A percentile compares a stretch with the other conserved stretches of the same genome.
Conservation (phyloP, 371 early-diverging fungal species). For the Actinomortierella wolfii region DNA sequence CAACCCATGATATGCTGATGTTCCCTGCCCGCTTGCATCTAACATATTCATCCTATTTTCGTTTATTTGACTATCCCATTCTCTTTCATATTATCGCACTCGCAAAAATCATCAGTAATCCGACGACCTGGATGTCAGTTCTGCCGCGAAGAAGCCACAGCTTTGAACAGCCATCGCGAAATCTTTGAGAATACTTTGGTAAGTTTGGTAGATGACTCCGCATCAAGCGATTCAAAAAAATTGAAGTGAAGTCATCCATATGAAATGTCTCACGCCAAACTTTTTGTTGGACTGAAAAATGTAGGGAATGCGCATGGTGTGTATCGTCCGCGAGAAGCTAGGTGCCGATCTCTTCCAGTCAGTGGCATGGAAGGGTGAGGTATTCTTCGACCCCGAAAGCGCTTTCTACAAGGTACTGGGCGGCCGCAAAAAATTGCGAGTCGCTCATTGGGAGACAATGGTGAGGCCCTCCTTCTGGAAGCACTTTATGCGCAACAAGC, state of each 20-base stretch:
- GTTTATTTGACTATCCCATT: too few species aligned
- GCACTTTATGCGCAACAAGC: conserved; percentile 33
- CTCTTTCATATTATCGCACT: too few species aligned
- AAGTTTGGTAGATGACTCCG: neutral
- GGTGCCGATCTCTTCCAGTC: conserved; percentile 48
- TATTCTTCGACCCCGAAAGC: conserved; percentile 46
- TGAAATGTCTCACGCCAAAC: too few species aligned
- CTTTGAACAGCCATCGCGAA: conserved; percentile 28
- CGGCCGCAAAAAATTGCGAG: conserved; percentile 20
- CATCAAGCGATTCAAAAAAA: too few species aligned
- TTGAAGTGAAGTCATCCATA: too few species aligned
- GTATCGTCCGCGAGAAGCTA: conserved; percentile 52
- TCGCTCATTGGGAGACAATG: conserved; percentile 37
- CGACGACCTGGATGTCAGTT: conserved; percentile 54
- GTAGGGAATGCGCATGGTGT: conserved; percentile 48
- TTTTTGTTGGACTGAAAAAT: too few species aligned
- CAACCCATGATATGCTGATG: too few species aligned
- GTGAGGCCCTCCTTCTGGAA: conserved; percentile 31
- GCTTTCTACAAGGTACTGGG: conserved; percentile 50
- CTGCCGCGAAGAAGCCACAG: conserved; percentile 52
- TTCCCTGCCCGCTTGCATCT: too few species aligned
- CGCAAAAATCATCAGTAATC: conserved; percentile 22
- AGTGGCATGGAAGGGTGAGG: conserved; percentile 49
- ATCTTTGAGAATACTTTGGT: conserved; percentile 40
- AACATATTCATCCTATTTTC: too few species aligned